Evolutionary conservation across 352 stramenopile genomes (phyloP).

Genomic region (Phytophthora nicotianae): DNA sequence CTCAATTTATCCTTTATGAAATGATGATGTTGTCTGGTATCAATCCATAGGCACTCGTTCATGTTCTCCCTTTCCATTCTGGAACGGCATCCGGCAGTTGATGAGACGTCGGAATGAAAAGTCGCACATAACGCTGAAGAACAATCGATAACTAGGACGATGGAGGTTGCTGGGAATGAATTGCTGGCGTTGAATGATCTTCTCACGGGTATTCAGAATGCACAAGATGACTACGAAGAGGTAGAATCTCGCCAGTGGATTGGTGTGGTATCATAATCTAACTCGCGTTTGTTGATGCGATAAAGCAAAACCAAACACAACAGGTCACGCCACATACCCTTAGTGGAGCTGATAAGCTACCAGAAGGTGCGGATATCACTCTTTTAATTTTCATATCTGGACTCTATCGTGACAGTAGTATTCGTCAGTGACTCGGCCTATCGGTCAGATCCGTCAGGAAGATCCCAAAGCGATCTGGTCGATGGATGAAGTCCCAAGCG

Average conservation of each 20-base stretch:
- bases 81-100: background rate
- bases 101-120: constrained; percentile 24
- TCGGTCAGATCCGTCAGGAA: constrained; percentile 66
- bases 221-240: constrained; percentile 34
- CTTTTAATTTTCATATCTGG: background rate
- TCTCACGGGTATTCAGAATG: constrained; percentile 30
- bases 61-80: too few species aligned
- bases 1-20: too few species aligned
- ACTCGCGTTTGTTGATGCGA: background rate
- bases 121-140: constrained; percentile 18
- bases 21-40: background rate
- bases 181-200: constrained; percentile 43
- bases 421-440: constrained; percentile 55
- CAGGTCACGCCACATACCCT: constrained; percentile 37
- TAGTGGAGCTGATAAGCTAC: constrained; percentile 23
- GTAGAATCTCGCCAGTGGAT: constrained; percentile 1
- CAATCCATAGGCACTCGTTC: too few species aligned
- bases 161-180: constrained; percentile 41
- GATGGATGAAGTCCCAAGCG: constrained; percentile 69
- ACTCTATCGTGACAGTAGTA: background rate
- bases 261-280: background rate
- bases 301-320: constrained; percentile 16
- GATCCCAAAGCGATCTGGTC: constrained; percentile 80
- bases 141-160: constrained; percentile 6
- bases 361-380: constrained; percentile 36